Conservation (phyloP, 495 filamentous ascomycete genomes). For the Chaetomium tenue region DNA sequence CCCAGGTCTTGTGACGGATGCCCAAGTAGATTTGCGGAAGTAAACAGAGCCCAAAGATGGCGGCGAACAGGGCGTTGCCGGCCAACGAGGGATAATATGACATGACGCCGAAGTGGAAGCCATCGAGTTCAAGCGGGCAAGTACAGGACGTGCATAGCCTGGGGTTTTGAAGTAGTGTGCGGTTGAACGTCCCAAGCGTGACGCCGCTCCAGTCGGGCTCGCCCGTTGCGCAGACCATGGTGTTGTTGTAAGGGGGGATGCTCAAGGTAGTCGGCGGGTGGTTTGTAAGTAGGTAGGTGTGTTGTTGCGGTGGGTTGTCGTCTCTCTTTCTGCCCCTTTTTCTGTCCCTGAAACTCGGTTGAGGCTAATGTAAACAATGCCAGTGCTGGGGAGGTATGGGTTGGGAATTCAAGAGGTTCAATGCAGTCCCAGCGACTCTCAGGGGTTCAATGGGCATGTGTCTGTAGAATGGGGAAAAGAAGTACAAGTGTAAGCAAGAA, state of each 20-base stretch:
- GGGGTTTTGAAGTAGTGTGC: constrained; percentile 13
- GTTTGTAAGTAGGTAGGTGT: neutral
- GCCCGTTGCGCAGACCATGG: constrained; percentile 19
- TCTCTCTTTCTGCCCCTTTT: no score
- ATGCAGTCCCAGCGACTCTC: no score
- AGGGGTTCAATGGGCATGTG: no score
- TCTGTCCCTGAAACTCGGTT: no score
- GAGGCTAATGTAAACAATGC: no score
- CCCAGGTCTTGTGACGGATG: constrained; percentile 17
- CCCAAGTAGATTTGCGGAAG: constrained; percentile 24
- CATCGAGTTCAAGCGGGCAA: constrained; percentile 20
- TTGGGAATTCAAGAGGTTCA: no score
- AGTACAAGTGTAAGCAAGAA: no score
- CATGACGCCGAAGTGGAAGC: constrained; percentile 14
- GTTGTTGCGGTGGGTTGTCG: no score
- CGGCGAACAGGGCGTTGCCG: constrained; percentile 34
- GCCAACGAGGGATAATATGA: constrained; percentile 30
- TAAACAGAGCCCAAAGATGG: constrained; percentile 31
- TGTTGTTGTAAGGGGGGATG: neutral
- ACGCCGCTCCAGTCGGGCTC: constrained; percentile 19
- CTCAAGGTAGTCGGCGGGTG: neutral
- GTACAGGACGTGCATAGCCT: constrained; percentile 19
- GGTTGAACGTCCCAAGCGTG: constrained; percentile 18
- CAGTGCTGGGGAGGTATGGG: no score
- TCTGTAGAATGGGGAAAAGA: no score